Evolutionary conservation across 176 grass and related monocot species (phyloP).

Genomic region (Oropetium thomaeum): DNA sequence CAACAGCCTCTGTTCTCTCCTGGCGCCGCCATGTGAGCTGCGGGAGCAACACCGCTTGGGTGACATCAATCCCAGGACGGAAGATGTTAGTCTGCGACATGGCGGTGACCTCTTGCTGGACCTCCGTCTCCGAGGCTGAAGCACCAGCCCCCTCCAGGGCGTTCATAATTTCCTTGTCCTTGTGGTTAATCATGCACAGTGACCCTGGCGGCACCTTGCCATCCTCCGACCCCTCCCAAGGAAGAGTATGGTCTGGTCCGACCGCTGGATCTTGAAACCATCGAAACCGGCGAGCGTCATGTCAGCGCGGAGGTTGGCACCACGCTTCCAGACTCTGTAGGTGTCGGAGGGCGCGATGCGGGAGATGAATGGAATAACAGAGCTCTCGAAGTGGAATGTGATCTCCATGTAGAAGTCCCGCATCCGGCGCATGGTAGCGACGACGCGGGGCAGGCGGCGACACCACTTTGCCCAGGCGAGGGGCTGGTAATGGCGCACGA

Average conservation of each 20-base stretch:
- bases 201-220: constrained; percentile 75
- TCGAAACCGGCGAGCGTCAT: constrained; percentile 97
- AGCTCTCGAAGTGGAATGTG: constrained; percentile 98
- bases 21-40: constrained; percentile 88
- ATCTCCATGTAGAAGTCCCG: constrained; percentile 99
- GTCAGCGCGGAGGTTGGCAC: constrained; percentile 85
- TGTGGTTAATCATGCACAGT: constrained; percentile 90
- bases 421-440: constrained; percentile 82
- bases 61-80: constrained; percentile 90
- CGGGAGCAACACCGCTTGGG: constrained; percentile 74
- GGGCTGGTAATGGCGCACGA: constrained; percentile 86
- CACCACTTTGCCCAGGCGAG: constrained; percentile 99
- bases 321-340: constrained; percentile 94
- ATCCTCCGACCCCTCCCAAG: constrained; percentile 83
- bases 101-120: constrained; percentile 74
- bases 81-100: constrained; percentile 95
- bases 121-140: constrained; percentile 59
- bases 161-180: constrained; percentile 90
- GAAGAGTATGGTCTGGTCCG: constrained; percentile 89
- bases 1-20: constrained; percentile 73
- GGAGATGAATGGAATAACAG: constrained; percentile 95
- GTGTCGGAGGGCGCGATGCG: constrained; percentile 93
- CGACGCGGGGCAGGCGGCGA: constrained; percentile 74
- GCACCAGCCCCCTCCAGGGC: constrained; percentile 64
- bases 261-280: constrained; percentile 91